These are phyloP conservation scores for Ophiostoma ulmi DNA, from an alignment of 2,329 filamentous ascomycete species.

Conservation along the genomic window DNA sequence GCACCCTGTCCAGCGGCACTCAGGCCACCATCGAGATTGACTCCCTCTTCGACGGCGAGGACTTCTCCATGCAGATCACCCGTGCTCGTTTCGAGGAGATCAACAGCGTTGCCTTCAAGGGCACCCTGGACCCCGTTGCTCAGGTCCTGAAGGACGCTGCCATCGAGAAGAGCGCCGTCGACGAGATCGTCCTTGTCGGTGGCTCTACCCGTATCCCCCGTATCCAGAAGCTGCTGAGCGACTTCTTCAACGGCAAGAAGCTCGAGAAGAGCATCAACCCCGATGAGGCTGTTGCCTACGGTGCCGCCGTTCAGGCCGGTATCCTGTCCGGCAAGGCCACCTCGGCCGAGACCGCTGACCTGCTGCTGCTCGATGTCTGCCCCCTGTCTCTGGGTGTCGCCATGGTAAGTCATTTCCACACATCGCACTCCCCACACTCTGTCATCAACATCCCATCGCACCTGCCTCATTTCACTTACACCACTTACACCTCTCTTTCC, in stretches of 20 bases:
- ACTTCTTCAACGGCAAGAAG: constrained; percentile 99
- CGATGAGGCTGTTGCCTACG: constrained; percentile 97
- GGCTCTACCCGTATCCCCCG: constrained; percentile 97
- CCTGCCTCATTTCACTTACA: background rate
- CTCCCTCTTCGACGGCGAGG: constrained; percentile 95
- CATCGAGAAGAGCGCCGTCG: constrained; percentile 84
- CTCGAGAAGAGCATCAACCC: constrained; percentile 99
- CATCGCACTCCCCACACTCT: background rate
- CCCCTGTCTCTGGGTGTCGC: constrained; percentile 93
- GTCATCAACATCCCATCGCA: background rate
- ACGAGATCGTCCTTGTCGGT: constrained; percentile 98
- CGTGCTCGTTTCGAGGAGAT: constrained; percentile 98
- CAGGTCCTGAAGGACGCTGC: constrained; percentile 92
- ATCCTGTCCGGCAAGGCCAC: constrained; percentile 91
- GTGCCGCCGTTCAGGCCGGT: constrained; percentile 97
- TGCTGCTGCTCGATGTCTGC: constrained; percentile 92
- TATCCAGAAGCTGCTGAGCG: constrained; percentile 98
- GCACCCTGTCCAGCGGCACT: constrained; percentile 93
- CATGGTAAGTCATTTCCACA: background rate
- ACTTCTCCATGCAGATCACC: constrained; percentile 95
- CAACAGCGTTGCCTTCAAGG: constrained; percentile 90
- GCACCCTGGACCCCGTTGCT: constrained; percentile 90
- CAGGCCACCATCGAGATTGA: constrained; percentile 98
- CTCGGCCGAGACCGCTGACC: constrained; percentile 87
- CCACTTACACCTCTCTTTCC: background rate